These are phyloP conservation scores for Scytalidium lignicola DNA, from an alignment of 2,329 filamentous ascomycete genomes.

Conservation along the genomic window DNA sequence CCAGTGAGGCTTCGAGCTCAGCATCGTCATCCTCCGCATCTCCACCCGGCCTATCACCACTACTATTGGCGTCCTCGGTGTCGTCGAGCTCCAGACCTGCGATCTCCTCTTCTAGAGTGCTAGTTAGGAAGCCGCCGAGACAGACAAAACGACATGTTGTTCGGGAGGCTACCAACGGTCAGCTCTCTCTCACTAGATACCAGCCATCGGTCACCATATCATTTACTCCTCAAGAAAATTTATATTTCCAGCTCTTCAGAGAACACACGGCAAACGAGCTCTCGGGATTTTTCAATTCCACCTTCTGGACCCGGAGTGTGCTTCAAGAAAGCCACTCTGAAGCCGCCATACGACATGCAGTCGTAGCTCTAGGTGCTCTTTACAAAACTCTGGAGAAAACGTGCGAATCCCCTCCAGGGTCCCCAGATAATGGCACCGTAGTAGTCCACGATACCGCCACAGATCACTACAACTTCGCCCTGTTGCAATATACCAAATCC, in stretches of 20 bases:
- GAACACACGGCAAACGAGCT: conserved; percentile 57
- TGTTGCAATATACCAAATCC: conserved; percentile 55
- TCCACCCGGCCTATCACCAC: background rate
- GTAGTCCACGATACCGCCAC: conserved; percentile 33
- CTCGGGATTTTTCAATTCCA: conserved; percentile 61
- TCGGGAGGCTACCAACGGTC: conserved; percentile 20
- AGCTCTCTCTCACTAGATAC: background rate
- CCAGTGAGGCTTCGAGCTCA: background rate
- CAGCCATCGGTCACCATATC: conserved; percentile 33
- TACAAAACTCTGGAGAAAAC: conserved; percentile 62
- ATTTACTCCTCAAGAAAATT: conserved; percentile 46
- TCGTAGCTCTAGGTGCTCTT: conserved; percentile 60
- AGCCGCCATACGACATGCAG: conserved; percentile 57
- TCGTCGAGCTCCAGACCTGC: background rate
- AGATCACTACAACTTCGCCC: conserved; percentile 54
- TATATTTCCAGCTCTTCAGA: conserved; percentile 59
- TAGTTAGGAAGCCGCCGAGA: background rate
- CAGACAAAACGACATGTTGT: conserved; percentile 16
- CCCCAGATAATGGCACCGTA: conserved; percentile 18
- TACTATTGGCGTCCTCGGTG: background rate
- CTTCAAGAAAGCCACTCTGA: conserved; percentile 59
- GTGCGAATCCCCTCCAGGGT: conserved; percentile 40
- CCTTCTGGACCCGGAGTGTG: conserved; percentile 60
- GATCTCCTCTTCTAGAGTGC: background rate
- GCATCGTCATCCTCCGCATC: no score